Conservation (phyloP, 331 rosid species). For the Quercus lobata region DNA sequence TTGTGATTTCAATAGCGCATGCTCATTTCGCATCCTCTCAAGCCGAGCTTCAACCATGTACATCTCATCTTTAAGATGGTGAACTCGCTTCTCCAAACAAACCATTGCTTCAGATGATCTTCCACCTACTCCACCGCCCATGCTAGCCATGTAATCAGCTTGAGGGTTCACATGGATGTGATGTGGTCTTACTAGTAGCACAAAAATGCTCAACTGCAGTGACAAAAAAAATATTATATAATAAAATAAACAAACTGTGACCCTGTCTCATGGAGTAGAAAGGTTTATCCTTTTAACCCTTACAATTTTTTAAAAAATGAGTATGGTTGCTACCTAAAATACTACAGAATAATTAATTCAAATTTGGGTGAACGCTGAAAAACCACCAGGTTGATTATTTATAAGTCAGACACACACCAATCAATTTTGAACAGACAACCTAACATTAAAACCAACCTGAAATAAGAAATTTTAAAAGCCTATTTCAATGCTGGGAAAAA, state of each 20-base stretch:
- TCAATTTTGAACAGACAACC: too few relatives aligned
- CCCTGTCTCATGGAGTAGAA: neutral
- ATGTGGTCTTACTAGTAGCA: conserved; percentile 75
- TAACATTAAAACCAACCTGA: too few relatives aligned
- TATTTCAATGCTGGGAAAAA: too few relatives aligned
- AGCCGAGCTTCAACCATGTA: conserved; percentile 81
- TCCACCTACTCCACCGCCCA: conserved; percentile 40
- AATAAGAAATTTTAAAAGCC: too few relatives aligned
- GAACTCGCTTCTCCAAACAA: conserved; percentile 84
- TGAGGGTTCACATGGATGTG: conserved; percentile 70
- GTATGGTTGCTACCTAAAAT: too few relatives aligned
- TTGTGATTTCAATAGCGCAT: conserved; percentile 62
- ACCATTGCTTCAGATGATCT: conserved; percentile 51
- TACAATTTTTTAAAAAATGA: too few relatives aligned
- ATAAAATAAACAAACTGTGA: neutral
- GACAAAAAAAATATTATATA: neutral
- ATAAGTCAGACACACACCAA: too few relatives aligned
- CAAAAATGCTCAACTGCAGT: conserved; percentile 90
- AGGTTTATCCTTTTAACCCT: too few relatives aligned
- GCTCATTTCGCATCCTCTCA: conserved; percentile 79
- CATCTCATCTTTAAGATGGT: conserved; percentile 91
- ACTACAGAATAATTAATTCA: too few relatives aligned
- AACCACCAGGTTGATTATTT: too few relatives aligned
- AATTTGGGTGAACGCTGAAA: too few relatives aligned
- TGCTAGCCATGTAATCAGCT: conserved; percentile 35